Evolutionary conservation across 306 rosid species (phyloP), one percentile per base, ranked within the genome.

Genomic region (Fragaria vesca): DNA sequence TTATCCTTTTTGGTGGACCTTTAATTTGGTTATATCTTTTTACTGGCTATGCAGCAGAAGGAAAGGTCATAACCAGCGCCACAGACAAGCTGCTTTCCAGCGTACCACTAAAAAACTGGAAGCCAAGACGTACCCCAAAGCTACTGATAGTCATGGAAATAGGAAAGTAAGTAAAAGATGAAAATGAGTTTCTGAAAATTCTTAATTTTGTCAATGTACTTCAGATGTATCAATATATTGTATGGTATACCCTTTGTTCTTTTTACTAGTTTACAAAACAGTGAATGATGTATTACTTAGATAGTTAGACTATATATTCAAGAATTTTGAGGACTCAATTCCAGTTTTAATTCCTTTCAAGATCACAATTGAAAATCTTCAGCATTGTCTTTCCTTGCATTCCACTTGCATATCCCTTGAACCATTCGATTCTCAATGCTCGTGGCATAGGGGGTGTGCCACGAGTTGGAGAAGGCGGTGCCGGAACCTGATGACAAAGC

Each of bases 91-190:
- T 0, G 97, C 90, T 30, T 86, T 88, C 70, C 87, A 79, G 81
- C 91, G 93, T 43, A 68, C 93, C 51, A 82, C 92, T 46, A 88
- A 82, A 88, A 94, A 84, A 86, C 78, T 92, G n/a, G 98, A 84
- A 83, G 79, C 81, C 76, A 88, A 79, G 81, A 77, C 73, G 88
- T 78, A 57, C 60, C 87, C 76, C 73, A 78, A 76, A 55, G 77
- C 81, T 76, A 69, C 86, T 68, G 81, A 30, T 76, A 73, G 75
- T 73, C 88, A 75, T 68, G 89, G 80, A 82, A 77, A 9, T 83
- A 85, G 88, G 80, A 94, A 76, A 50, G 81, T 70, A 79, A 81
- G 78, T 80, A 79, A 79, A 78, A 83, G 89, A 88, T 90, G 91
- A 88, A 73, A 51, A 87, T 90, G 91, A 85, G 72, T 63, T 76